Evolutionary conservation across 2,329 filamentous ascomycete species (phyloP), one percentile per base, ranked within the genome.

Genomic region (Aspergillus brunneoviolaceus): DNA sequence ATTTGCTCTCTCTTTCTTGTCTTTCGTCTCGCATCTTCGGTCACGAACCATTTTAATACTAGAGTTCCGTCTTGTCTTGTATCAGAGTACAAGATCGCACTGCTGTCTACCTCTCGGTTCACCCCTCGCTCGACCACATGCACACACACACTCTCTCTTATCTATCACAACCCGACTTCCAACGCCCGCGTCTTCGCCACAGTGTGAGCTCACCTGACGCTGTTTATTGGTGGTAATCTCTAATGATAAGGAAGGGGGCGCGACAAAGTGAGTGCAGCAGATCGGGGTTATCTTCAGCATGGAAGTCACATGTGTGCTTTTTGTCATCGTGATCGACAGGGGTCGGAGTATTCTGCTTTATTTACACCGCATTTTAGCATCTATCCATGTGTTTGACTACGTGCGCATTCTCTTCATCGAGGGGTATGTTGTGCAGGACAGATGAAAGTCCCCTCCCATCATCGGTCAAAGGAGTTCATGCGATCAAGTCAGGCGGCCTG

Each of bases 1-100:
- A 62, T 62, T 62, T 60, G 61, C 57, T 60, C 39, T 57, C 48
- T 59, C 58, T 55, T 63, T 57, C 50, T 29, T 62, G 61, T 58
- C 57, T 29, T 66, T 60, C 61, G 57, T 65, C 49, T 61, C 57
- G 57, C 57, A 60, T 64, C 57, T 62, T 55, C 63, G 65, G 68
- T 45, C 67, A 60, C 66, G 65, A 65, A 65, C 63, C 62, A 63
- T 67, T 45, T 67, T 68, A 69, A 69, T 68, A 67, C 62, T 67
- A 67, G 67, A 69, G 64, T 65, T 66, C 58, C 50, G 56, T 63
- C 57, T 60, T 63, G 60, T 66, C 60, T 54, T 59, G 55, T 64
- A 59, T 65, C 66, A 65, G 63, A 60, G 64, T 63, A 63, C 60
- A 64, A 67, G 65, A 64, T 58, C 6, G 39, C 63, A 60, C 57